Evolutionary conservation across 192 early-diverging fungal genomes (phyloP), one percentile per base, ranked within the genome.

Genomic region (Dispira simplex): DNA sequence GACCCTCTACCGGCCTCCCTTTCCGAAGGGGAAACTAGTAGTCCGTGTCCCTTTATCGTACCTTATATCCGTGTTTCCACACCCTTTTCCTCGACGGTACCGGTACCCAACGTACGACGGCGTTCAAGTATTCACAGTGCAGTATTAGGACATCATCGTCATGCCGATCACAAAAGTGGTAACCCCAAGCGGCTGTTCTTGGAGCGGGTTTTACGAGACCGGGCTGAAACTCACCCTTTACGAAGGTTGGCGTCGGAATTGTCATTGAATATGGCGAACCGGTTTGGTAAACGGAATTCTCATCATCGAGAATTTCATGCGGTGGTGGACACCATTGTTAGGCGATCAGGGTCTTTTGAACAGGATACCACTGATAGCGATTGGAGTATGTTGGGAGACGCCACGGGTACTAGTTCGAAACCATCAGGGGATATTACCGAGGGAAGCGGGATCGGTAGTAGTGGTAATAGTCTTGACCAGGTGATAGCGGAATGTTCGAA

Each of bases 41-140:
- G 23, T 9, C 20, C 64, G 13, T 55, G 62, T 16, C 63, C 64
- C 14, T 65, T 67, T 52, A 68, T 72, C 26, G 71, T 69, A 25
- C 65, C 68, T 54, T 68, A 65, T 44, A 68, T 72, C 62, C 71
- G 71, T 16, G 71, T 68, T 2, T 68, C 71, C 11, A 72, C 71
- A 65, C 71, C 71, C 8, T 63, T 72, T 25, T 72, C 71, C 4
- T 46, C 67, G 55, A 63, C 67, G 12, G 71, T 72, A n/a, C 71
- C 71, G 20, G 67, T 65, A 10, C 71, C 44, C 20, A 32, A 32
- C 16, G 39, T 44, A 14, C 59, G 59, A n/a, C 43, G 43, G 10
- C 59, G 59, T 16, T 62, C 59, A 6, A 62, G 44, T n/a, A 16
- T 45, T 9, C 44, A 62, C 28, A 44, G 18, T 25, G 59, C 59